Evolutionary conservation across 805 yeast genomes (phyloP).

Genomic region (Zygosaccharomyces bailii): DNA sequence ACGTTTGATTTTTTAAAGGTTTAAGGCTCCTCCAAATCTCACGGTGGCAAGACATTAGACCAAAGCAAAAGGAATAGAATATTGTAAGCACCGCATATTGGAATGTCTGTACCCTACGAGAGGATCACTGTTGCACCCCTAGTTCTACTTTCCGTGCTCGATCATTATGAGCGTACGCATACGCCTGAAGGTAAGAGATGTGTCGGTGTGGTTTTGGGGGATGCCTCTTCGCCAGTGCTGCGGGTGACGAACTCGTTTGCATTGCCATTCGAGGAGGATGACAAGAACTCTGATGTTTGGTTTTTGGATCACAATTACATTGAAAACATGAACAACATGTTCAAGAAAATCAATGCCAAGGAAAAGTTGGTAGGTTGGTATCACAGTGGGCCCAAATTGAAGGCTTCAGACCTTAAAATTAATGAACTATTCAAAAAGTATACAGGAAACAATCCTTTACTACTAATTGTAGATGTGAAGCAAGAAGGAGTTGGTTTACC

Average conservation of each 20-base stretch:
- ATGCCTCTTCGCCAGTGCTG: conserved; percentile 50
- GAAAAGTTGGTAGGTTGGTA: conserved; percentile 99
- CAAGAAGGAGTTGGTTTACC: conserved; percentile 84
- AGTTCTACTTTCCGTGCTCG: conserved; percentile 89
- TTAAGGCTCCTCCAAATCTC: conserved; percentile 1
- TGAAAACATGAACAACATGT: conserved; percentile 97
- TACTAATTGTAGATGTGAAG: conserved; percentile 87
- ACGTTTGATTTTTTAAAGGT: conserved; percentile 5
- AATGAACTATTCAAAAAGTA: conserved; percentile 86
- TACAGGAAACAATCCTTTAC: conserved; percentile 60
- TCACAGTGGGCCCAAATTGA: conserved; percentile 93
- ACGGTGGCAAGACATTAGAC: conserved; percentile 5
- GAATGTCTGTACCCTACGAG: conserved; percentile 35
- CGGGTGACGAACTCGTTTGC: conserved; percentile 92
- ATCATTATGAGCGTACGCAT: conserved; percentile 87
- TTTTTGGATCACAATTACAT: conserved; percentile 94
- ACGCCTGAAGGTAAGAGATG: conserved; percentile 74
- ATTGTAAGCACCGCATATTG: background rate
- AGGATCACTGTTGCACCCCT: conserved; percentile 92
- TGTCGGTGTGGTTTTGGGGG: conserved; percentile 92
- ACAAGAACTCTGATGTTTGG: conserved; percentile 88
- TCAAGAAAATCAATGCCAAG: conserved; percentile 94
- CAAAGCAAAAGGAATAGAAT: conserved; percentile 7
- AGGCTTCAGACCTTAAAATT: conserved; percentile 82
- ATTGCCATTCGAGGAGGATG: conserved; percentile 97